Conservation (phyloP, 352 stramenopile species). For the Achlya hypogyna region DNA sequence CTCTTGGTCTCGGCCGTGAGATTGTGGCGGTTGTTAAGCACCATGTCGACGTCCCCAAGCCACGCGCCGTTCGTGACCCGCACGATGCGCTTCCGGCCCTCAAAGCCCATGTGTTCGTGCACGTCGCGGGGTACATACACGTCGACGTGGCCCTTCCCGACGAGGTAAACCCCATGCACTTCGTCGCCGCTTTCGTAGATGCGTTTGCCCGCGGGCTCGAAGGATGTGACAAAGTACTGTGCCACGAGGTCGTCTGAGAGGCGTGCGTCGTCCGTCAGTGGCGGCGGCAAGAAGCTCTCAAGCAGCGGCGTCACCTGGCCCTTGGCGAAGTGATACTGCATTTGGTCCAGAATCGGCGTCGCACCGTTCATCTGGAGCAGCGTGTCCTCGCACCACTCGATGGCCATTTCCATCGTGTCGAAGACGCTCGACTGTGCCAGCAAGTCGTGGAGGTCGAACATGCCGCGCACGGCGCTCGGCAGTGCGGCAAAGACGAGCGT, state of each 20-base stretch:
- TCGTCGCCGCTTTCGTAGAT: conserved; percentile 53
- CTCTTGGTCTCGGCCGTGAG: not conserved
- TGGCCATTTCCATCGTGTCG: conserved; percentile 69
- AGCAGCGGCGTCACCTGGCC: conserved; percentile 45
- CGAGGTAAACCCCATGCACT: conserved; percentile 67
- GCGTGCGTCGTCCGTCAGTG: conserved; percentile 15
- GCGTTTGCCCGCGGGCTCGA: conserved; percentile 52
- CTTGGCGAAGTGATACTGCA: conserved; percentile 26
- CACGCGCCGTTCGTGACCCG: not conserved
- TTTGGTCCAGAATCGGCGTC: conserved; percentile 31
- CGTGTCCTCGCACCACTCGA: conserved; percentile 83
- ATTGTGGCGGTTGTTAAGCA: not conserved
- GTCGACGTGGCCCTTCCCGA: conserved; percentile 76
- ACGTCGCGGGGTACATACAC: conserved; percentile 74
- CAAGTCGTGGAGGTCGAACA: conserved; percentile 72
- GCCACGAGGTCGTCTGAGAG: conserved; percentile 58
- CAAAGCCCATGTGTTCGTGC: conserved; percentile 54
- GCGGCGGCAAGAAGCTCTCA: conserved; percentile 44
- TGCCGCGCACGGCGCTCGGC: conserved; percentile 45
- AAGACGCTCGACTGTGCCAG: conserved; percentile 72
- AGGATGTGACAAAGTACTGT: conserved; percentile 49
- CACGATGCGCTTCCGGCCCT: not conserved
- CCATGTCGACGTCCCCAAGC: conserved; percentile 5
- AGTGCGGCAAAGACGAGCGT: conserved; percentile 64
- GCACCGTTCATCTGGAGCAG: conserved; percentile 65